A percentile compares a stretch with the other conserved stretches of the same genome.
Conservation (phyloP, 2,329 filamentous ascomycete genomes). For the Penicillium sclerotiorum region DNA sequence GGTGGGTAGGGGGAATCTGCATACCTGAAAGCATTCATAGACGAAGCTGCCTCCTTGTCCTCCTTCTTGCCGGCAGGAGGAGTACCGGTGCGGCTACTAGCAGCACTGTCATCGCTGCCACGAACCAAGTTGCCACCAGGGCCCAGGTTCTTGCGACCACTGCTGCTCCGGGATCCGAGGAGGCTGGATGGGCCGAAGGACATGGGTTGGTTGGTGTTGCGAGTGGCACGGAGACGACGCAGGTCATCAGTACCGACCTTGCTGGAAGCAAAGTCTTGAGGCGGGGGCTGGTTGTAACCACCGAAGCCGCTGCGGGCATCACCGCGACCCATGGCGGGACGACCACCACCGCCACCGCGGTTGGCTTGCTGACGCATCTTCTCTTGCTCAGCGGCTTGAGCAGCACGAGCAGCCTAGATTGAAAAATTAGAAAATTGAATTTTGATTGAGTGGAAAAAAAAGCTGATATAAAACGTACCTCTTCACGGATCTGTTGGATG, state of each 20-base stretch:
- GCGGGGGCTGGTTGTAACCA: slow-evolving; percentile 65
- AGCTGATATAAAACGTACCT: slow-evolving; percentile 54
- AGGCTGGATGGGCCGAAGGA: slow-evolving; percentile 82
- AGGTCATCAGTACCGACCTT: slow-evolving; percentile 91
- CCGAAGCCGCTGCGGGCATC: slow-evolving; percentile 78
- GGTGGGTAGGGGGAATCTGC: slow-evolving; percentile 40
- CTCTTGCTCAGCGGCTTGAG: slow-evolving; percentile 76
- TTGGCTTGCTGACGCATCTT: slow-evolving; percentile 53
- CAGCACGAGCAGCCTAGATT: slow-evolving; percentile 67
- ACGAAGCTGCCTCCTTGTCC: slow-evolving; percentile 64
- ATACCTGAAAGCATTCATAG: slow-evolving; percentile 95
- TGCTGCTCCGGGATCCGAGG: slow-evolving; percentile 88
- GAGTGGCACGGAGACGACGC: slow-evolving; percentile 70
- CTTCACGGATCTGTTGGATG: slow-evolving; percentile 84
- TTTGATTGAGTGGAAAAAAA: slow-evolving; percentile 9
- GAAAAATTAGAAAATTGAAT: slow-evolving; percentile 9
- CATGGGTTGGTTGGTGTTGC: slow-evolving; percentile 63
- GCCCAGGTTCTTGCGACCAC: slow-evolving; percentile 72
- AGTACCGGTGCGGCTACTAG: slow-evolving; percentile 86
- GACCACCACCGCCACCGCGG: slow-evolving; percentile 68
- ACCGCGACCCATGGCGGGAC: slow-evolving; percentile 75
- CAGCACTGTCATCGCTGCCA: slow-evolving; percentile 79
- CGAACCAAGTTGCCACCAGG: slow-evolving; percentile 73
- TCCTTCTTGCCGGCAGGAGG: slow-evolving; percentile 71
- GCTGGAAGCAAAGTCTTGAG: slow-evolving; percentile 71